phyloP scores from a whole-genome alignment of 306 rosid species.

The Acacia confusa region DNA sequence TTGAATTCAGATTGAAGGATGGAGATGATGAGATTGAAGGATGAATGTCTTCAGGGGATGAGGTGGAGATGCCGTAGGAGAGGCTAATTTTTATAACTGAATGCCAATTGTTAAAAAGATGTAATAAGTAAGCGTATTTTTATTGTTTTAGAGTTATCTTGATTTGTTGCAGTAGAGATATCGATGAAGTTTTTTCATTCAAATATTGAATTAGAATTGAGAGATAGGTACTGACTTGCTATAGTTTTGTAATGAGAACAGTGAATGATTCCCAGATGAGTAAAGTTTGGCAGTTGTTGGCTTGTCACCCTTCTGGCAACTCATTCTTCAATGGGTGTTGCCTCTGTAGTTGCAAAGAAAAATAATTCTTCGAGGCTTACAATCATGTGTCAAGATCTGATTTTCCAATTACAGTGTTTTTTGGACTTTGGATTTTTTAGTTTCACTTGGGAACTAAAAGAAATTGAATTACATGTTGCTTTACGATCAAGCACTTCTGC shows the following conservation, averaged over 20 bases:
- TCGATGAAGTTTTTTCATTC: not conserved
- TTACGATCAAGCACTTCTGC: not conserved
- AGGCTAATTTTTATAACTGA: not conserved
- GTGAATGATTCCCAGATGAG: not conserved
- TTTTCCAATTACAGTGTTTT: not conserved
- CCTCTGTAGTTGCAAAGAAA: not conserved
- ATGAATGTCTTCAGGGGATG: too few species aligned
- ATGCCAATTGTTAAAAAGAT: not conserved
- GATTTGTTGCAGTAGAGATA: not conserved
- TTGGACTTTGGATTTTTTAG: not conserved
- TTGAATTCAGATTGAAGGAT: too few species aligned
- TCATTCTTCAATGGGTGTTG: not conserved
- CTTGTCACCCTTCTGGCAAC: not conserved
- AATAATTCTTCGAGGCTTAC: not conserved
- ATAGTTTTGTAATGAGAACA: not conserved
- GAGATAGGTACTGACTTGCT: not conserved
- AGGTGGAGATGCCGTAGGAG: too few species aligned
- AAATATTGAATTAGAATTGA: constrained; percentile 9
- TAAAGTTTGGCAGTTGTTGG: too few species aligned
- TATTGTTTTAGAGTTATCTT: not conserved
- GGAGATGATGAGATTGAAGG: too few species aligned
- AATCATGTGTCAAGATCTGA: not conserved
- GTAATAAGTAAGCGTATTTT: not conserved
- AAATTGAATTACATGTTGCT: not conserved
- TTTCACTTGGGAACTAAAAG: not conserved